A percentile compares a stretch with the other conserved stretches of the same genome.
phyloP scores from a whole-genome alignment of 2,329 filamentous ascomycete genomes.

The Aspergillus nomiae region DNA sequence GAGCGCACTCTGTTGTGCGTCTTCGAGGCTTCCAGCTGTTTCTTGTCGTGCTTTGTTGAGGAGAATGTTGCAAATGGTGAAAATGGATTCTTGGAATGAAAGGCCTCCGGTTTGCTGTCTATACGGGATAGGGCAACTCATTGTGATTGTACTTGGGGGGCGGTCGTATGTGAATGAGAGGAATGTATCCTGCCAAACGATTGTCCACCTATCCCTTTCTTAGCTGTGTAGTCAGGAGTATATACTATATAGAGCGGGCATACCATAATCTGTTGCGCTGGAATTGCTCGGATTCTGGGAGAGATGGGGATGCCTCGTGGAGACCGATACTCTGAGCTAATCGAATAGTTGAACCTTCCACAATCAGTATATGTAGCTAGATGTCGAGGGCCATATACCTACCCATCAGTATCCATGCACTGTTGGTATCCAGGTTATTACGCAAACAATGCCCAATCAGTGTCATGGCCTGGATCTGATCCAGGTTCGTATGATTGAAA shows the following conservation, averaged over 20 bases:
- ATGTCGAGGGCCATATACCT: neutral
- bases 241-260: neutral
- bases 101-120: slow-evolving; percentile 5
- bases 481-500: slow-evolving; percentile 25
- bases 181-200: slow-evolving; percentile 26
- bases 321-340: slow-evolving; percentile 28
- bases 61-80: slow-evolving; percentile 19
- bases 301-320: slow-evolving; percentile 17
- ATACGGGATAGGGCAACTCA: slow-evolving; percentile 14
- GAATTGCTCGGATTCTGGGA: slow-evolving; percentile 9
- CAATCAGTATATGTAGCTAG: neutral
- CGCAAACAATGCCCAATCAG: slow-evolving; percentile 25
- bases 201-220: slow-evolving; percentile 19
- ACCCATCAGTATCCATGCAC: slow-evolving; percentile 29
- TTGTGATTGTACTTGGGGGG: slow-evolving; percentile 18
- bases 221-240: neutral
- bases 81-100: slow-evolving; percentile 20
- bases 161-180: slow-evolving; percentile 28
- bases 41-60: slow-evolving; percentile 11
- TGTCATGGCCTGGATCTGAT: slow-evolving; percentile 27
- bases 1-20: neutral
- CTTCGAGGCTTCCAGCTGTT: neutral
- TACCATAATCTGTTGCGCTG: slow-evolving; percentile 15
- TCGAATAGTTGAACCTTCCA: slow-evolving; percentile 22
- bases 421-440: slow-evolving; percentile 27